These are phyloP conservation scores for Bipolaris sorokiniana DNA, from an alignment of 2,329 filamentous ascomycete species.

Conservation along the genomic window DNA sequence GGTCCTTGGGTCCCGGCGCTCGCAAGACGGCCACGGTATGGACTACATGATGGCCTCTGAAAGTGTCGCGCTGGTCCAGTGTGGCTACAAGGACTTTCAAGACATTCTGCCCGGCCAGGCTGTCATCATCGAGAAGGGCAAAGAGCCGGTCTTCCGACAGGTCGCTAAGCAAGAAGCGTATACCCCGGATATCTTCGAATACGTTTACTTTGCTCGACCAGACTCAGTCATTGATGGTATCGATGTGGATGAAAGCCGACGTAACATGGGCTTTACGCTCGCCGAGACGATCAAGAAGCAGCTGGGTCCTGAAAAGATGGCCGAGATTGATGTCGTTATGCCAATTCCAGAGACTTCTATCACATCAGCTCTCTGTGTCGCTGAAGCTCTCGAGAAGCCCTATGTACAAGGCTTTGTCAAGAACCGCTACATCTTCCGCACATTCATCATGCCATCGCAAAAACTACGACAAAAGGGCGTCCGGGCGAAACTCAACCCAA, in stretches of 20 bases:
- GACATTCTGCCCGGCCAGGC: slow-evolving; percentile 85
- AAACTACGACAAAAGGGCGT: slow-evolving; percentile 82
- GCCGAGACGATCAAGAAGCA: slow-evolving; percentile 73
- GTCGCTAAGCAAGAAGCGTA: slow-evolving; percentile 72
- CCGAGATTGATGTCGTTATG: slow-evolving; percentile 82
- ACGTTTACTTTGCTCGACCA: slow-evolving; percentile 84
- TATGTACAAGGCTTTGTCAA: slow-evolving; percentile 85
- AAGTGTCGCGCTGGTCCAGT: slow-evolving; percentile 80
- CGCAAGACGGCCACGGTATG: slow-evolving; percentile 66
- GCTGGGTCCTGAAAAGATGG: slow-evolving; percentile 71
- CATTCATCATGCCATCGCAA: slow-evolving; percentile 87
- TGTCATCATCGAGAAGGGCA: slow-evolving; percentile 82
- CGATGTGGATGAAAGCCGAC: slow-evolving; percentile 80
- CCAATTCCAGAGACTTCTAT: slow-evolving; percentile 85
- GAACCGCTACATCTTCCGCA: slow-evolving; percentile 87
- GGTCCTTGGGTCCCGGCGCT: slow-evolving; percentile 75
- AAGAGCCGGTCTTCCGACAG: slow-evolving; percentile 75
- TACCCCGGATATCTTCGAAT: slow-evolving; percentile 86
- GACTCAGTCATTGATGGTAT: slow-evolving; percentile 87
- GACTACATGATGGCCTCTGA: slow-evolving; percentile 95
- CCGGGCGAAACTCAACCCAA: slow-evolving; percentile 85
- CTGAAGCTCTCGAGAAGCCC: slow-evolving; percentile 76
- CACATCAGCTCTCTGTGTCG: slow-evolving; percentile 77
- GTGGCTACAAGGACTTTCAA: slow-evolving; percentile 76
- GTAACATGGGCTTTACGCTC: slow-evolving; percentile 84